Base-by-base conservation (phyloP, 1,284 basidiomycete genomes). In the Meira nashicola region DNA sequence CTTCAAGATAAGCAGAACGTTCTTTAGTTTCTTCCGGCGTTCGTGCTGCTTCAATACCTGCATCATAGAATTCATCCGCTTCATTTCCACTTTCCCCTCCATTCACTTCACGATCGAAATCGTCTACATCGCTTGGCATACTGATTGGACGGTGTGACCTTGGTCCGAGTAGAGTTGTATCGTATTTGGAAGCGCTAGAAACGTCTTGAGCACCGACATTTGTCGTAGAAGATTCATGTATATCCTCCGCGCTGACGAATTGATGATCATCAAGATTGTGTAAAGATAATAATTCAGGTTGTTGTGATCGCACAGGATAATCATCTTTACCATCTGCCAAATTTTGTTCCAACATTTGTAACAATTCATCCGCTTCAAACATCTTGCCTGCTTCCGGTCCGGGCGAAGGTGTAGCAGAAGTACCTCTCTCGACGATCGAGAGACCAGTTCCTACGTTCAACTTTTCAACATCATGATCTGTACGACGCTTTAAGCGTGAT, bases 361-460 rank as follows among this genome's bases (percentile, higher is more conserved):
- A 25, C 23, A 48, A 48, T 48, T 48, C 46, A 21, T 48, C 46
- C 21, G 46, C 46, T 23, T 19, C 17, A 6, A 48, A 48, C 21
- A 48, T 14, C 21, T 48, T 15, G 14, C 46, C 46, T 3, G 46
- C 46, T 19, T 48, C 46, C 21, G 46, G 46, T 12, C 46, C 46
- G 8, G 46, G 46, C 12, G 46, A 48, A n/a, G 46, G 46, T 17
- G 25, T 48, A 25, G 17, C 46, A 21, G 46, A 23, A 14, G 46
- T 21, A 23, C 8, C 21, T 19, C 5, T 23, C 12, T 48, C 46
- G 28, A 33, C 28, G 28, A 33, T 33, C 28, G 28, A 33, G 8
- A 33, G 28, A 33, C 28, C 28, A 33, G 28, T 33, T 3, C 28
- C 8, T 33, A 33, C 28, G 28, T 8, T 33, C 46, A 23, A 12